These are phyloP conservation scores for Aspergillus tanneri DNA, from an alignment of 2,329 filamentous ascomycete genomes.

Conservation along the genomic window DNA sequence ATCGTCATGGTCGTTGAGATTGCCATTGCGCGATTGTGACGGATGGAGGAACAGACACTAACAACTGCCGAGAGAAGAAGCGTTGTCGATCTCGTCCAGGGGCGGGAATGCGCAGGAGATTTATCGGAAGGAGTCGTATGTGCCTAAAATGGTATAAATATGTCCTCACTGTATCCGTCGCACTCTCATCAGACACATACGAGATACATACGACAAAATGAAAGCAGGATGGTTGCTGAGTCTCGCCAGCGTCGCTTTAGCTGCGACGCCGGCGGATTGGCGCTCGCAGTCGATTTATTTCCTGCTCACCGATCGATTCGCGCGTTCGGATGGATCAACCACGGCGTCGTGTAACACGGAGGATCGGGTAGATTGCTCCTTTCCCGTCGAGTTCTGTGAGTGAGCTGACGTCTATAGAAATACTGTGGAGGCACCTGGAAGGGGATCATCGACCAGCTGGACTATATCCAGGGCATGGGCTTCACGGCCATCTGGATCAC, in stretches of 20 bases:
- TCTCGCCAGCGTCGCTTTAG: constrained; percentile 24
- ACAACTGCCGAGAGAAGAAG: not conserved
- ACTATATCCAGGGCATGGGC: constrained; percentile 51
- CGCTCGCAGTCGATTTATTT: constrained; percentile 47
- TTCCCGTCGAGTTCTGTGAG: not conserved
- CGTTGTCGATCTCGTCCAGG: constrained; percentile 1
- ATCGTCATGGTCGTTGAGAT: not conserved
- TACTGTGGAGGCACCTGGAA: constrained; percentile 54
- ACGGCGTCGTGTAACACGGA: constrained; percentile 32
- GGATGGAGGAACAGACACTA: no score
- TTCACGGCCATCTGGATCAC: constrained; percentile 54
- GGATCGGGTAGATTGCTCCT: constrained; percentile 18
- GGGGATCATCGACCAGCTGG: constrained; percentile 50
- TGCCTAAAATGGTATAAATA: no score
- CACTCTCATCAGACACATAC: not conserved
- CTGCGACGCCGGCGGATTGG: constrained; percentile 40
- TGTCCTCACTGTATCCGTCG: not conserved
- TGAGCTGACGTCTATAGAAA: constrained; percentile 11
- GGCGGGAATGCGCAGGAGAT: constrained; percentile 14
- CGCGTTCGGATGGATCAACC: constrained; percentile 41
- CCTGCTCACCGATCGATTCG: constrained; percentile 48
- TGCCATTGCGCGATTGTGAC: not conserved
- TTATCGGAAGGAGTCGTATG: no score
- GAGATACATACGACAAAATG: constrained; percentile 17
- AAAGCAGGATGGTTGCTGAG: constrained; percentile 20